These are phyloP conservation scores for Colletotrichum cordylinicola DNA, from an alignment of 2,329 filamentous ascomycete species.

Conservation along the genomic window DNA sequence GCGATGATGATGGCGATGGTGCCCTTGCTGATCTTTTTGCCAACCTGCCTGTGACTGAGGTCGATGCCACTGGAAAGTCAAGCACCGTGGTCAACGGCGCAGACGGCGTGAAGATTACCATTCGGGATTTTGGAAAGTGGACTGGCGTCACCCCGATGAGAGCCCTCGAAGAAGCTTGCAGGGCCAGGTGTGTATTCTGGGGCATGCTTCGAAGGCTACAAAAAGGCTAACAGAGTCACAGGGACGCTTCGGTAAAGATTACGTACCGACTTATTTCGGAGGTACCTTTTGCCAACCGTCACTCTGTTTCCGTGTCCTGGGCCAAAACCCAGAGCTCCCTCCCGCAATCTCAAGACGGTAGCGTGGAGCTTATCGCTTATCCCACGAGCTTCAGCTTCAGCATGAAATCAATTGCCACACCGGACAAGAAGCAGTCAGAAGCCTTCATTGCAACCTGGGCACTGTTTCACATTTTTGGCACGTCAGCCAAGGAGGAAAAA, in stretches of 20 bases:
- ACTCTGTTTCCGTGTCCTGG: constrained; percentile 79
- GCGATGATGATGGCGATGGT: constrained; percentile 57
- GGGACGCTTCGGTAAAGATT: constrained; percentile 74
- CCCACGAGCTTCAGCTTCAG: constrained; percentile 68
- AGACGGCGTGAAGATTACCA: constrained; percentile 61
- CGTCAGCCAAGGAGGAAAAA: constrained; percentile 86
- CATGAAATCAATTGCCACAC: constrained; percentile 77
- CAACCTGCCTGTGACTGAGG: constrained; percentile 65
- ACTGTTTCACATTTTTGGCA: constrained; percentile 80
- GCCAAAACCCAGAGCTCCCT: constrained; percentile 70
- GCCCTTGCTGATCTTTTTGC: constrained; percentile 62
- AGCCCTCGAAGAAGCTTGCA: constrained; percentile 86
- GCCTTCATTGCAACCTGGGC: constrained; percentile 82
- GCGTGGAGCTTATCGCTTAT: constrained; percentile 48
- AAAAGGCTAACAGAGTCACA: constrained; percentile 32
- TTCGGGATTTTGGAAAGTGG: constrained; percentile 87
- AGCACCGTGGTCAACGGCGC: constrained; percentile 59
- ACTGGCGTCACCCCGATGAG: constrained; percentile 77
- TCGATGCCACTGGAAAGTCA: constrained; percentile 64
- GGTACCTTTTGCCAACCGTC: constrained; percentile 76
- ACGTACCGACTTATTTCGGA: constrained; percentile 74
- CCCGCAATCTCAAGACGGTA: constrained; percentile 37
- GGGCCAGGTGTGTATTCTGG: constrained; percentile 65
- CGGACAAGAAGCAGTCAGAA: constrained; percentile 83
- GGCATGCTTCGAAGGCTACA: not conserved